A percentile compares a stretch with the other conserved stretches of the same genome.
Evolutionary conservation across 2,329 filamentous ascomycete species (phyloP).

Genomic region (Cladosporium sp.): DNA sequence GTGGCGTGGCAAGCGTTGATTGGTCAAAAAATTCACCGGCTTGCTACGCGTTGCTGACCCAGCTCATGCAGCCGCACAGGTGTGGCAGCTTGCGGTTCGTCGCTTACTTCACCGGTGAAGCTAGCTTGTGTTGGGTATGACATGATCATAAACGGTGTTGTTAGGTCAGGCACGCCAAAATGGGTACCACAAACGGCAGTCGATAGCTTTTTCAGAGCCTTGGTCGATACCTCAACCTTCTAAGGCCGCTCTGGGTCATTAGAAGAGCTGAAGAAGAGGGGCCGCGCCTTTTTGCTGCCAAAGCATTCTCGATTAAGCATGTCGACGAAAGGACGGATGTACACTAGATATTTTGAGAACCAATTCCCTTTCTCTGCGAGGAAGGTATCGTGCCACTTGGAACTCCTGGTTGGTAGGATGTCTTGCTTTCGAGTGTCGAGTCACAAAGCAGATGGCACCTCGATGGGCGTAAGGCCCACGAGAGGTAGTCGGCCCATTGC

Average conservation of each 20-base stretch:
- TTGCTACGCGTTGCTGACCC: not conserved
- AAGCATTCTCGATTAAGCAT: conserved; percentile 10
- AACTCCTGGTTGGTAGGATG: conserved; percentile 11
- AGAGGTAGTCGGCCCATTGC: not conserved
- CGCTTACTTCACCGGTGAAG: not conserved
- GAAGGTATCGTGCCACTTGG: conserved; percentile 11
- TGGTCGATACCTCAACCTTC: not conserved
- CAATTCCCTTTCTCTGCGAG: not conserved
- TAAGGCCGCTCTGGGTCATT: not conserved
- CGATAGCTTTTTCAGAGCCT: not conserved
- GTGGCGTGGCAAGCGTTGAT: not conserved
- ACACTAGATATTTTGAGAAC: conserved; percentile 3
- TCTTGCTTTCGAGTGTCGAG: not conserved
- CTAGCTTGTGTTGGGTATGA: not conserved
- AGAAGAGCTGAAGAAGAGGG: not conserved
- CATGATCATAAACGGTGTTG: not conserved
- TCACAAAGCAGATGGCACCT: not conserved
- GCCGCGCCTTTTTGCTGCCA: not conserved
- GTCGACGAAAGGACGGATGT: conserved; percentile 6
- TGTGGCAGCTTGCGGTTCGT: not conserved
- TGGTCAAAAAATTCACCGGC: not conserved
- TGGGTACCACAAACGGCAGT: not conserved
- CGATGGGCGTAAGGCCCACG: not conserved
- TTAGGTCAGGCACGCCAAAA: not conserved
- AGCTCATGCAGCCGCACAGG: not conserved